Conservation (phyloP, 176 grass and related monocot genomes). For the Canna indica region DNA sequence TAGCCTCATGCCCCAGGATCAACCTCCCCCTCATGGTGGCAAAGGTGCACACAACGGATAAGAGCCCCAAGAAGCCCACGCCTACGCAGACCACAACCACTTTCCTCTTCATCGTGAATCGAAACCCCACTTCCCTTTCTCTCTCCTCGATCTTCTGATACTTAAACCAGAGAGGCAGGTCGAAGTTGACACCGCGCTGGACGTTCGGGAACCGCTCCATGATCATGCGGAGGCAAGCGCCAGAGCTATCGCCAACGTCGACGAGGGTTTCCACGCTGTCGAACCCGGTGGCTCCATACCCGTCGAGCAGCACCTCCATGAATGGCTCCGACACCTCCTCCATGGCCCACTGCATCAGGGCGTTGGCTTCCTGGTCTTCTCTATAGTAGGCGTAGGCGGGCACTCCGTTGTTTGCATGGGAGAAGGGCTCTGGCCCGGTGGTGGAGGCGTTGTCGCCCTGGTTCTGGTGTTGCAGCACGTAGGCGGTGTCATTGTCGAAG, state of each 20-base stretch:
- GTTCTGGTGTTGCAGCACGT: slow-evolving; percentile 88
- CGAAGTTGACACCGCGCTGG: slow-evolving; percentile 65
- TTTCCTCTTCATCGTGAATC: no score
- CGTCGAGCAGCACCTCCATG: slow-evolving; percentile 58
- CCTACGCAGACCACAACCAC: no score
- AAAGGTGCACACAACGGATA: no score
- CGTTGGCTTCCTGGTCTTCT: slow-evolving; percentile 41
- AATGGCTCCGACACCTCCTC: slow-evolving; percentile 68
- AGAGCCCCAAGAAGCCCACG: no score
- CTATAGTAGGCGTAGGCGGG: slow-evolving; percentile 72
- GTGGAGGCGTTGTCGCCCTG: slow-evolving; percentile 79
- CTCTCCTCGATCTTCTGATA: no score
- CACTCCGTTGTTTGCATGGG: slow-evolving; percentile 49
- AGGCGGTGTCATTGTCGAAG: slow-evolving; percentile 29
- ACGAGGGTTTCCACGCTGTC: slow-evolving; percentile 46
- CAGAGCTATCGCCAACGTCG: slow-evolving; percentile 79
- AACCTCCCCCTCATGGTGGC: no score
- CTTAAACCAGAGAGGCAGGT: no score
- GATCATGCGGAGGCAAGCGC: slow-evolving; percentile 68
- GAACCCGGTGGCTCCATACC: slow-evolving; percentile 35
- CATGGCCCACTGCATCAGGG: slow-evolving; percentile 66
- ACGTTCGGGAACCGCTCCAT: slow-evolving; percentile 36
- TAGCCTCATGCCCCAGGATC: no score
- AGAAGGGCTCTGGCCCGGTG: slow-evolving; percentile 65
- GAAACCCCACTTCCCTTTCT: no score